Percentiles rank a stretch among this genome's conserved stretches.
Evolutionary conservation across 179 eudicot genomes (phyloP).

Genomic region (Corrigiola litoralis): DNA sequence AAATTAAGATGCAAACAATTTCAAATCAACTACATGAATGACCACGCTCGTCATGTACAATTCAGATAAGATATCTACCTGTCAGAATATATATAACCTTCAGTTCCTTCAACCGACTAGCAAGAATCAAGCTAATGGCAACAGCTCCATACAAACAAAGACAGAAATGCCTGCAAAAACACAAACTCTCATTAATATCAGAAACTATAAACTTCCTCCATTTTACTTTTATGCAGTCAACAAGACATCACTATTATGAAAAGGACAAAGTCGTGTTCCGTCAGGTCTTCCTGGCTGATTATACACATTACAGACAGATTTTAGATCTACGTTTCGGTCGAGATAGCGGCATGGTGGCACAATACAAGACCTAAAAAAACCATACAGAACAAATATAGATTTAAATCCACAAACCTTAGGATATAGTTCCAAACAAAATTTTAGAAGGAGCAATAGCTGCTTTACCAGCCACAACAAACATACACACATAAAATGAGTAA

Average conservation of each 20-base stretch:
- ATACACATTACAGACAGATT: neutral
- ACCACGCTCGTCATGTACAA: slow-evolving; percentile 1
- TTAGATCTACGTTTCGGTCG: neutral
- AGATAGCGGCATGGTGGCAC: no score
- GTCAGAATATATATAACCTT: slow-evolving; percentile 67
- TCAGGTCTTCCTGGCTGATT: neutral
- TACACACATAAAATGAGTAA: neutral
- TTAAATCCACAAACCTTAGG: no score
- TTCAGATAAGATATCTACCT: slow-evolving; percentile 34
- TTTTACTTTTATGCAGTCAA: neutral
- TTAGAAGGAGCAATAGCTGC: neutral
- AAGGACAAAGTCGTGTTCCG: neutral
- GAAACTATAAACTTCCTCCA: neutral
- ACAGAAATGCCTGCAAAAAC: slow-evolving; percentile 79
- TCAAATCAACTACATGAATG: neutral
- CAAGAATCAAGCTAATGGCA: slow-evolving; percentile 74
- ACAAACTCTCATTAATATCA: slow-evolving; percentile 10
- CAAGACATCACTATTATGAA: neutral
- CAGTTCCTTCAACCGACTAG: slow-evolving; percentile 79
- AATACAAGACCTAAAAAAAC: no score
- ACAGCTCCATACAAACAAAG: slow-evolving; percentile 83
- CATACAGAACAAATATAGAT: neutral
- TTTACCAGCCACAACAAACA: neutral
- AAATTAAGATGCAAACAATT: slow-evolving; percentile 1
- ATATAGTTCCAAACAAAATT: neutral